Percentiles rank a stretch among this genome's conserved stretches.
phyloP scores from a whole-genome alignment of 306 rosid genomes.

The Coriaria nepalensis region DNA sequence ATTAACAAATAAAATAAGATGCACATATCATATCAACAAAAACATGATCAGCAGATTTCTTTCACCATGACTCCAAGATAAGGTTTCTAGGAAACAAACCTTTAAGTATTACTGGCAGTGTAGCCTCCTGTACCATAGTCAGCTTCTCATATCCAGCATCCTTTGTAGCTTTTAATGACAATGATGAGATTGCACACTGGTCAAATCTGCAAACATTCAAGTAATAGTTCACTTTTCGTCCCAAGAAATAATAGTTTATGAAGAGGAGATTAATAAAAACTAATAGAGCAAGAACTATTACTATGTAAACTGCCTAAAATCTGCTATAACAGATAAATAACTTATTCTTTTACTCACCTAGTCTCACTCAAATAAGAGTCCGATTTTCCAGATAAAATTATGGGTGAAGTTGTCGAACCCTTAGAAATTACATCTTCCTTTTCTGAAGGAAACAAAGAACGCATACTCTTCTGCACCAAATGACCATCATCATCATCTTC shows the following conservation, averaged over 20 bases:
- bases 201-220: slow-evolving; percentile 52
- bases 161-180: slow-evolving; percentile 76
- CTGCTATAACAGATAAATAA: not conserved
- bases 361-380: slow-evolving; percentile 70
- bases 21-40: slow-evolving; percentile 6
- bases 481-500: slow-evolving; percentile 14
- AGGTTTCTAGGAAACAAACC: slow-evolving; percentile 32
- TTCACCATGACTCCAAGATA: not conserved
- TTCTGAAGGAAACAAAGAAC: slow-evolving; percentile 30
- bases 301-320: too few relatives aligned
- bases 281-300: too few relatives aligned
- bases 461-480: slow-evolving; percentile 25
- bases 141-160: slow-evolving; percentile 88
- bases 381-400: slow-evolving; percentile 28
- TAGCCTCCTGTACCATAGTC: slow-evolving; percentile 92
- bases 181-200: slow-evolving; percentile 54
- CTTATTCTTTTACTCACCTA: slow-evolving; percentile 25
- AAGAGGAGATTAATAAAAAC: too few relatives aligned
- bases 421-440: slow-evolving; percentile 15
- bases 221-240: slow-evolving; percentile 7
- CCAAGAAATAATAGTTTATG: not conserved
- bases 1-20: slow-evolving; percentile 14
- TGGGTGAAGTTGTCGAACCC: slow-evolving; percentile 6
- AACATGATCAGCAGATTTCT: not conserved
- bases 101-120: slow-evolving; percentile 79